Conservation (phyloP, 2,329 filamentous ascomycete species). For the Zymoseptoria ardabiliae region DNA sequence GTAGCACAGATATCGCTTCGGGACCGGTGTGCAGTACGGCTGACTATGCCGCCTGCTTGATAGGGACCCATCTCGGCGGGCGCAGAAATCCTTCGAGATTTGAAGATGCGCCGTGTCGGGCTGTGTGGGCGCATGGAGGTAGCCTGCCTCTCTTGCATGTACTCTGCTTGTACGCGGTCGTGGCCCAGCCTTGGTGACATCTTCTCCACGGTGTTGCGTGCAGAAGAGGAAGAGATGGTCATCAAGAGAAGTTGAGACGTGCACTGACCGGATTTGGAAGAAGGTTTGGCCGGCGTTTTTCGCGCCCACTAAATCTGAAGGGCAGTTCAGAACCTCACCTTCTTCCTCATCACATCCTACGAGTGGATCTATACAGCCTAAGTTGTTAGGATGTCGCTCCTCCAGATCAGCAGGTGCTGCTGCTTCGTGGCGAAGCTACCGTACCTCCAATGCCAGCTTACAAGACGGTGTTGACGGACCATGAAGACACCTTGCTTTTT, state of each 20-base stretch:
- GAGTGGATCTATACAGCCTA: no score
- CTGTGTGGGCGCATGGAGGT: background rate
- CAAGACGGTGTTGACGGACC: no score
- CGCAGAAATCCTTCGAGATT: background rate
- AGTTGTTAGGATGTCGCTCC: background rate
- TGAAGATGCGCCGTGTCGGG: background rate
- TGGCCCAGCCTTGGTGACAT: background rate
- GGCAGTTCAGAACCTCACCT: background rate
- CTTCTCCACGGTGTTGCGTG: background rate
- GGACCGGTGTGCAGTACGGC: background rate
- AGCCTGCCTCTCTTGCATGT: no score
- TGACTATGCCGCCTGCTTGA: background rate
- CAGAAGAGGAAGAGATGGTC: background rate
- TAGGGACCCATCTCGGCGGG: background rate
- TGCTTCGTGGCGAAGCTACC: background rate
- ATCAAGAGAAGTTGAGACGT: background rate
- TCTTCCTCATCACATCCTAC: no score
- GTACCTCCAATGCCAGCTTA: background rate
- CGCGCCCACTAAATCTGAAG: background rate
- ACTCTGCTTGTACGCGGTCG: background rate
- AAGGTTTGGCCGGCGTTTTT: background rate
- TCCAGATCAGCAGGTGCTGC: background rate
- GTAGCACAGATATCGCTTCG: background rate
- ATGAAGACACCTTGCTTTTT: no score
- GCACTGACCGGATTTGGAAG: background rate